phyloP scores from a whole-genome alignment of 805 yeast species.

The Wickerhamiella dianesei region DNA sequence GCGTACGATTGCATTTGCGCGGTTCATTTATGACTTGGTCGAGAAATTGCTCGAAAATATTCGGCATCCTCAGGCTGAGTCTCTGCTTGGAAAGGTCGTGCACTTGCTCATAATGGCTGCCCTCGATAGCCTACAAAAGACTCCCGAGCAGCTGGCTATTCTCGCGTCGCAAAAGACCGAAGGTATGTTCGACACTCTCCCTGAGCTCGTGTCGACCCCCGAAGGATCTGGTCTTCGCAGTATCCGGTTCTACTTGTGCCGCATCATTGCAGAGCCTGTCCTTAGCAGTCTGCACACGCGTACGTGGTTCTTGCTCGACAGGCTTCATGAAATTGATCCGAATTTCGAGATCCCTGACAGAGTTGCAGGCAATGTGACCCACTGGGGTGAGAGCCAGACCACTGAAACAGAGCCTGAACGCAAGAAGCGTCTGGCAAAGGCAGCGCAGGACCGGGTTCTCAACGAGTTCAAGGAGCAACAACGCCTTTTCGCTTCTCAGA shows the following conservation, averaged over 20 bases:
- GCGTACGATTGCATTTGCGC: constrained; percentile 19
- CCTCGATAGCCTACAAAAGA: constrained; percentile 25
- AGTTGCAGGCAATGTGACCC: constrained; percentile 18
- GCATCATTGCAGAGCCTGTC: background rate
- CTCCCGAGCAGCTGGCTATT: constrained; percentile 20
- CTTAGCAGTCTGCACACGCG: constrained; percentile 8
- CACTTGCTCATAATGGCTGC: constrained; percentile 58
- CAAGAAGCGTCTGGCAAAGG: constrained; percentile 57
- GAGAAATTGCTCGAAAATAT: constrained; percentile 3
- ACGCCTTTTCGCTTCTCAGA: constrained; percentile 50
- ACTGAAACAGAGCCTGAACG: constrained; percentile 32
- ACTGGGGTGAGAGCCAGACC: background rate
- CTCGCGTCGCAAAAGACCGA: background rate
- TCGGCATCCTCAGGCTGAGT: constrained; percentile 34
- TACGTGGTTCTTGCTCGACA: constrained; percentile 5
- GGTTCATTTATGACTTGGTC: constrained; percentile 14
- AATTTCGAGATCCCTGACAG: constrained; percentile 17
- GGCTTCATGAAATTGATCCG: constrained; percentile 10
- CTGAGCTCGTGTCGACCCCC: constrained; percentile 7
- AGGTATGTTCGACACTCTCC: constrained; percentile 5
- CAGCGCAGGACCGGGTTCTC: constrained; percentile 54
- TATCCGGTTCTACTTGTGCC: constrained; percentile 13
- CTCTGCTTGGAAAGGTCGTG: constrained; percentile 42
- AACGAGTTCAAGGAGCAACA: constrained; percentile 75
- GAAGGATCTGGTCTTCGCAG: constrained; percentile 7